These are phyloP conservation scores for Gastrolobium bilobum DNA, from an alignment of 306 rosid genomes.

Conservation along the genomic window DNA sequence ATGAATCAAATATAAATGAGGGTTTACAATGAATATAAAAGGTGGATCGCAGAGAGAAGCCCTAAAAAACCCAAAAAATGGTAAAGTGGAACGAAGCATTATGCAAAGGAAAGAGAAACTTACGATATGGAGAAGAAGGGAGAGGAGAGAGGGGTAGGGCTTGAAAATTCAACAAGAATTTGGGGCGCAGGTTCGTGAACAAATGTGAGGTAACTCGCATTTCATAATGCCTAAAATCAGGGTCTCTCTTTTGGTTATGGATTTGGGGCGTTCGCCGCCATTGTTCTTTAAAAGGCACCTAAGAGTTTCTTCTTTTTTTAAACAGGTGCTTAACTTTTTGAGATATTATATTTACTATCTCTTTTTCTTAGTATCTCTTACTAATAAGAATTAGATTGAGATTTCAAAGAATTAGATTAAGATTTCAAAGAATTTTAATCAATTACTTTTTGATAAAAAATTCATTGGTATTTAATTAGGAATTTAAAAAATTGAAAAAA, in stretches of 20 bases:
- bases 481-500: too few species aligned
- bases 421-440: too few species aligned
- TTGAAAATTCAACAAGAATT: conserved; percentile 42
- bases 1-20: background rate
- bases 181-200: conserved; percentile 13
- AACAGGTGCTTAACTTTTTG: background rate
- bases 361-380: too few species aligned
- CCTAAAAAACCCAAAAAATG: conserved; percentile 33
- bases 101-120: conserved; percentile 16
- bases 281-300: conserved; percentile 3
- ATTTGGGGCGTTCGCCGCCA: conserved; percentile 2
- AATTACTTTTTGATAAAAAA: too few species aligned
- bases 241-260: background rate
- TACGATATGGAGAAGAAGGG: conserved; percentile 25
- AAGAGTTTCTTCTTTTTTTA: background rate
- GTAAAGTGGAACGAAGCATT: conserved; percentile 17
- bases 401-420: too few species aligned
- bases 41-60: conserved; percentile 34
- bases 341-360: too few species aligned
- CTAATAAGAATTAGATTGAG: too few species aligned
- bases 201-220: conserved; percentile 34
- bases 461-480: too few species aligned
- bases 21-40: background rate
- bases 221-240: conserved; percentile 32
- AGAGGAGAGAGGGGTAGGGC: background rate